Percentiles rank a stretch among this genome's conserved stretches.
Evolutionary conservation across 805 yeast genomes (phyloP).

Genomic region (Yueomyces sp.): DNA sequence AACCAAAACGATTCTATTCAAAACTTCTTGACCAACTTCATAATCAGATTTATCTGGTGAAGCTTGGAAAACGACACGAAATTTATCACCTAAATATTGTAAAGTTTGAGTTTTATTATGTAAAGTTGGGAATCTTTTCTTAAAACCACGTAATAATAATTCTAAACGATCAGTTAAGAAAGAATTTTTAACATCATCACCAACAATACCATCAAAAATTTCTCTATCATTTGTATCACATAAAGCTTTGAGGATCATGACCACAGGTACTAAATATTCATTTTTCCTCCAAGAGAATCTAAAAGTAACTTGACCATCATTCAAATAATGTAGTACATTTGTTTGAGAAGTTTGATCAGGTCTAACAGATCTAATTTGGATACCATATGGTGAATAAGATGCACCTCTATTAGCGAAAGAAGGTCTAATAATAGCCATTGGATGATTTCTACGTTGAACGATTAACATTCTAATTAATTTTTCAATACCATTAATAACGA

Average conservation of each 20-base stretch:
- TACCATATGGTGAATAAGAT: conserved; percentile 76
- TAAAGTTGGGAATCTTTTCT: conserved; percentile 50
- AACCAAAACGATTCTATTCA: conserved; percentile 75
- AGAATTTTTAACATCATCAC: conserved; percentile 74
- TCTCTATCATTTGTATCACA: conserved; percentile 87
- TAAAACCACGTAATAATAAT: conserved; percentile 76
- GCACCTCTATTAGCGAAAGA: conserved; percentile 92
- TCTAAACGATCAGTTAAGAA: conserved; percentile 97
- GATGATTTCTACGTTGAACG: conserved; percentile 95
- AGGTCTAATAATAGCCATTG: conserved; percentile 94
- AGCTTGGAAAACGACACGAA: conserved; percentile 84
- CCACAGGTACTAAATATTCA: conserved; percentile 86
- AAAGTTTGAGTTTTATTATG: conserved; percentile 78
- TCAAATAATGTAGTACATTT: conserved; percentile 89
- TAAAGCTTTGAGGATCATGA: conserved; percentile 84
- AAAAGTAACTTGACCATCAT: conserved; percentile 92
- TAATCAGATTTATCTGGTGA: conserved; percentile 78
- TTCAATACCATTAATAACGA: conserved; percentile 92
- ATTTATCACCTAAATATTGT: conserved; percentile 90
- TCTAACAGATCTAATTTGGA: conserved; percentile 86
- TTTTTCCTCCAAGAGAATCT: conserved; percentile 95
- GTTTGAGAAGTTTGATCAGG: conserved; percentile 98
- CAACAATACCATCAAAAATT: conserved; percentile 91
- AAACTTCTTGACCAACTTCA: conserved; percentile 79
- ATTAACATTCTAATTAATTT: conserved; percentile 93